phyloP scores from a whole-genome alignment of 768 basidiomycete species.

The Lactarius psammicola region DNA sequence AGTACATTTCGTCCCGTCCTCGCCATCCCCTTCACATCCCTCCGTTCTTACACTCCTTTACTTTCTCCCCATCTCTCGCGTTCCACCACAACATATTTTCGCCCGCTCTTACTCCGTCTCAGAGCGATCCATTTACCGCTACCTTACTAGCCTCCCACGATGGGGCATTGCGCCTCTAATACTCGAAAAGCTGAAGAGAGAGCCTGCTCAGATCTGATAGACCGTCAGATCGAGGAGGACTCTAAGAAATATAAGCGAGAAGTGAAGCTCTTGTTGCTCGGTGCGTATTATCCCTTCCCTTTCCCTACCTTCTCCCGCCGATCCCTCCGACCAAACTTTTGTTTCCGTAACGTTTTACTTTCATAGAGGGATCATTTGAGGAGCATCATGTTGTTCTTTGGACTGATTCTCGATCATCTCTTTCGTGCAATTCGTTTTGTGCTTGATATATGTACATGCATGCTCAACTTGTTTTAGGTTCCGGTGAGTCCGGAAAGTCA shows the following conservation, averaged over 20 bases:
- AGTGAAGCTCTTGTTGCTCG: slow-evolving; percentile 91
- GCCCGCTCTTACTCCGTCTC: not conserved
- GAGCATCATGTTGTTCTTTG: no score
- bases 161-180: slow-evolving; percentile 70
- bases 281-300: slow-evolving; percentile 45
- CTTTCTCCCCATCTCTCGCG: not conserved
- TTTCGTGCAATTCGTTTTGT: slow-evolving; percentile 10
- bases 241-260: slow-evolving; percentile 76
- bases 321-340: not conserved
- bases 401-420: not conserved
- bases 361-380: no score
- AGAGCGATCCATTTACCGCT: not conserved
- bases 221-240: slow-evolving; percentile 85
- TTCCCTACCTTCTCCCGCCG: not conserved
- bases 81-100: no score
- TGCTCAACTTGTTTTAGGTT: slow-evolving; percentile 53
- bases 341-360: not conserved
- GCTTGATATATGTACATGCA: slow-evolving; percentile 3
- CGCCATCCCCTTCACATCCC: not conserved
- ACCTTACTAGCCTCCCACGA: slow-evolving; percentile 31
- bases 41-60: not conserved
- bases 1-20: not conserved
- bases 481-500: slow-evolving; percentile 91
- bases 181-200: slow-evolving; percentile 53
- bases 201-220: slow-evolving; percentile 72